phyloP scores from a whole-genome alignment of 2,329 filamentous ascomycete genomes.

The Cercospora sp. region DNA sequence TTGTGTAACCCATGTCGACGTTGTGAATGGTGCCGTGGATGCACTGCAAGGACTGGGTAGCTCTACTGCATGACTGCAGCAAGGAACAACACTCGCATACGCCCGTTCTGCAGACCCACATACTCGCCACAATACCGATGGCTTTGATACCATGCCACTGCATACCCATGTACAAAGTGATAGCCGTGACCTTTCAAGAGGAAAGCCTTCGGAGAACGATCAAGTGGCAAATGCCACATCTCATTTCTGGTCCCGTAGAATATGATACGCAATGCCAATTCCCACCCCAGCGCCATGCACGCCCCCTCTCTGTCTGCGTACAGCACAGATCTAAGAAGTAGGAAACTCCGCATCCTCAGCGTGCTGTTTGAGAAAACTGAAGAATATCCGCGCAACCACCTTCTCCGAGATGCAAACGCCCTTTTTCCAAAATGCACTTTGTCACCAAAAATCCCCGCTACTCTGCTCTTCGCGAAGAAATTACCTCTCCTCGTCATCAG shows the following conservation, averaged over 20 bases:
- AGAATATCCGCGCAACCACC: neutral
- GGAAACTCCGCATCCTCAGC: neutral
- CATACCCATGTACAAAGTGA: too few species aligned
- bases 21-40: neutral
- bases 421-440: neutral
- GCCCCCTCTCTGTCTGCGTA: slow-evolving; percentile 7
- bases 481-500: neutral
- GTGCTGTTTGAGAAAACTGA: neutral
- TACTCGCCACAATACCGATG: neutral
- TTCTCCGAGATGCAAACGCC: neutral
- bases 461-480: neutral
- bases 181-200: too few species aligned
- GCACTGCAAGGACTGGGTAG: neutral
- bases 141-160: too few species aligned
- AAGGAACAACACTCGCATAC: neutral
- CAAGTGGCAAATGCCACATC: neutral
- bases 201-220: neutral
- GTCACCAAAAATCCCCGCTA: neutral
- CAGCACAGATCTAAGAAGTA: neutral
- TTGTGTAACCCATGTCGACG: neutral
- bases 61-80: neutral
- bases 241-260: neutral
- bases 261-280: neutral
- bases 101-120: neutral
- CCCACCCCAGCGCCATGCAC: neutral